Evolutionary conservation across 1,284 basidiomycete genomes (phyloP).

Genomic region (Ceratobasidium sp.): DNA sequence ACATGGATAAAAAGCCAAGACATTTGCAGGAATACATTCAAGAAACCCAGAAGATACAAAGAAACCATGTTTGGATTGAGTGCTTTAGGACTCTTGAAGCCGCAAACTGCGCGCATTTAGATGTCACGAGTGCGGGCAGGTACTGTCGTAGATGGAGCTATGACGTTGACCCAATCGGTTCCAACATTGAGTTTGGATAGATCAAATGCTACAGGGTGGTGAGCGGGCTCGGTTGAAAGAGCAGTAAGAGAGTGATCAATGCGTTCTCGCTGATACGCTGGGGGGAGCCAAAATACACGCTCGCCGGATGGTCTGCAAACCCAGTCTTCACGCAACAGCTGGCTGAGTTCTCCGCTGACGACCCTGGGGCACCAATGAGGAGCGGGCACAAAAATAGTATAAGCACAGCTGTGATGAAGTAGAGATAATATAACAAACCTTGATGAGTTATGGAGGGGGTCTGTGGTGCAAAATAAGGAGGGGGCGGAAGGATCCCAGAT

Average conservation of each 20-base stretch:
- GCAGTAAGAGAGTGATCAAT: not conserved
- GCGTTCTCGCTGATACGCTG: not conserved
- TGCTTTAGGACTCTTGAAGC: too few species aligned
- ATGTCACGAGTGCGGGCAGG: too few species aligned
- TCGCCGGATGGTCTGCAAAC: too few species aligned
- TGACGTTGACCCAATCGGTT: not conserved
- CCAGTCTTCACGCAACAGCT: not conserved
- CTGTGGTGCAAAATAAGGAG: too few species aligned
- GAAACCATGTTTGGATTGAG: too few species aligned
- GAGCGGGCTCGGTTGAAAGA: not conserved
- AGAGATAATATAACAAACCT: too few species aligned
- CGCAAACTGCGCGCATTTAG: too few species aligned
- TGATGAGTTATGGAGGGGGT: too few species aligned
- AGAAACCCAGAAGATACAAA: too few species aligned
- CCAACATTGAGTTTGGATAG: not conserved
- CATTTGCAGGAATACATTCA: too few species aligned
- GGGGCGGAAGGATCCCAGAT: slow-evolving; percentile 37
- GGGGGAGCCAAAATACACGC: not conserved
- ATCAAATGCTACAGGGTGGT: not conserved
- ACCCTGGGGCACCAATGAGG: not conserved
- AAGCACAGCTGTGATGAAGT: not conserved
- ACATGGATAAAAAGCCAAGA: too few species aligned
- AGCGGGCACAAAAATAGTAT: not conserved
- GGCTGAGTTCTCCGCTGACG: not conserved
- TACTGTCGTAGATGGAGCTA: not conserved